Evolutionary conservation across 768 basidiomycete species (phyloP).

Genomic region (Leccinellum luteum): DNA sequence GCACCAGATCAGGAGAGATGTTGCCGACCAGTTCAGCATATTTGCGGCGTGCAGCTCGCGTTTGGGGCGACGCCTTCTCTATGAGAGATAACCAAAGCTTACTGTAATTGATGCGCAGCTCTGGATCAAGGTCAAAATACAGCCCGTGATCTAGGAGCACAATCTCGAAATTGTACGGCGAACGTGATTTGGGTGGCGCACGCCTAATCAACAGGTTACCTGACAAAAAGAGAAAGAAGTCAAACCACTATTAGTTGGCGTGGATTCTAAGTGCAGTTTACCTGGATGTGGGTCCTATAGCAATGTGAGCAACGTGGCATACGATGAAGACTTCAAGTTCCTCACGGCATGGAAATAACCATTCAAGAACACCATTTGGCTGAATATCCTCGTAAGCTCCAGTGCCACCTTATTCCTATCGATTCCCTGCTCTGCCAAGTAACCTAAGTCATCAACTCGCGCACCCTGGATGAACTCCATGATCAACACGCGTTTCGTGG

Average conservation of each 20-base stretch:
- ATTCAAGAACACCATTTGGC: constrained; percentile 92
- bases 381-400: constrained; percentile 88
- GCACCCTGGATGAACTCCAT: constrained; percentile 96
- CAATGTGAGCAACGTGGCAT: constrained; percentile 14
- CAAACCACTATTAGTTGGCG: constrained; percentile 3
- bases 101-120: constrained; percentile 79
- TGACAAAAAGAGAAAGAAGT: constrained; percentile 15
- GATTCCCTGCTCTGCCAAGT: constrained; percentile 76
- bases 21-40: constrained; percentile 92
- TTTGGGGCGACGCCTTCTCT: constrained; percentile 61
- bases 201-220: constrained; percentile 92
- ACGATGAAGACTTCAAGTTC: constrained; percentile 6
- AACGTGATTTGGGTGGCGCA: constrained; percentile 55
- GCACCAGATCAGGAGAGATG: constrained; percentile 80
- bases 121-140: constrained; percentile 85
- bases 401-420: constrained; percentile 93
- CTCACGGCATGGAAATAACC: constrained; percentile 86
- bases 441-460: constrained; percentile 83
- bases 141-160: constrained; percentile 92
- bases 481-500: constrained; percentile 80
- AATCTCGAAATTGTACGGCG: constrained; percentile 94
- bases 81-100: constrained; percentile 92
- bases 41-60: constrained; percentile 67
- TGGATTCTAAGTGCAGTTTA: constrained; percentile 24
- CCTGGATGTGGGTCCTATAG: constrained; percentile 84